A percentile compares a stretch with the other conserved stretches of the same genome.
Evolutionary conservation across 2,329 filamentous ascomycete species (phyloP).

Genomic region (Harringtonia lauricola): DNA sequence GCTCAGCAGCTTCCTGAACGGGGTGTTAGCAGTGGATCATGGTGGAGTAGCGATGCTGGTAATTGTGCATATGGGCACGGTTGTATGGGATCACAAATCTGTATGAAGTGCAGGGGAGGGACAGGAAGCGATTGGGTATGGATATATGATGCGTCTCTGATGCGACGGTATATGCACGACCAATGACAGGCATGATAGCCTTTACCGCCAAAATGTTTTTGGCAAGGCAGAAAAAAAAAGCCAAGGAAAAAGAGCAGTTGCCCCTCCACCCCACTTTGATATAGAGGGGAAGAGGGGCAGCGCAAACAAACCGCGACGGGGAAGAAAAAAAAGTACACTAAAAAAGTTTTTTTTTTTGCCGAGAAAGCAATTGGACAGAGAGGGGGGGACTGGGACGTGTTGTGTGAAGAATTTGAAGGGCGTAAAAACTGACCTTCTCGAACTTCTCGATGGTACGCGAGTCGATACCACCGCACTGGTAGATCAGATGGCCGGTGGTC

Average conservation of each 20-base stretch:
- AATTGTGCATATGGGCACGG: not conserved
- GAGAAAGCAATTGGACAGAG: slow-evolving; percentile 6
- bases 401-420: slow-evolving; percentile 7
- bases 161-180: slow-evolving; percentile 1
- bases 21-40: slow-evolving; percentile 4
- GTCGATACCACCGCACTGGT: slow-evolving; percentile 99
- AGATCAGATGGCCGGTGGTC: slow-evolving; percentile 94
- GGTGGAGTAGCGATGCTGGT: not conserved
- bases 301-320: slow-evolving; percentile 3
- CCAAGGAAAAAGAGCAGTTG: slow-evolving; percentile 4
- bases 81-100: not conserved
- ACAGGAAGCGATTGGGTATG: not conserved
- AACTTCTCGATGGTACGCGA: slow-evolving; percentile 99
- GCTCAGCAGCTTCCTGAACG: slow-evolving; percentile 85
- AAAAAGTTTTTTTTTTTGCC: slow-evolving; percentile 12
- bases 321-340: slow-evolving; percentile 15
- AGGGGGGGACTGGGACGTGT: slow-evolving; percentile 1
- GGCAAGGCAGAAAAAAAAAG: slow-evolving; percentile 13
- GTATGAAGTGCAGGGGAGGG: not conserved
- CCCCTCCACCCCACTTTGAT: slow-evolving; percentile 12
- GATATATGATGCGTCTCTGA: slow-evolving; percentile 2
- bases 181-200: not conserved
- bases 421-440: slow-evolving; percentile 74
- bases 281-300: slow-evolving; percentile 1
- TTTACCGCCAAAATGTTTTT: slow-evolving; percentile 7